phyloP scores from a whole-genome alignment of 345 rosid species.

The Sonneratia caseolaris region DNA sequence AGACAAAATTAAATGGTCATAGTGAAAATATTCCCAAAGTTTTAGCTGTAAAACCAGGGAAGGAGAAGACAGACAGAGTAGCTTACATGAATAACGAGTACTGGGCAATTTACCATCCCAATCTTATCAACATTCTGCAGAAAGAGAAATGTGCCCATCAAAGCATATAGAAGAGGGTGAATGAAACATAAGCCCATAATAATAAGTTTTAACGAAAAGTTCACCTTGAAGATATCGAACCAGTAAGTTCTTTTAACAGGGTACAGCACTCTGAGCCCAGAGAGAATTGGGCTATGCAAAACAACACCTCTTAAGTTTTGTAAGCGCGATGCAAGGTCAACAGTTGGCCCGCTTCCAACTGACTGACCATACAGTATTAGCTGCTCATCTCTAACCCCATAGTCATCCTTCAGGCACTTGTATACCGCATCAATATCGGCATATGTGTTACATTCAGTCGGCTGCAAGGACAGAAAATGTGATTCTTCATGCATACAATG shows the following conservation, averaged over 20 bases:
- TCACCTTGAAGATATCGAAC: constrained; percentile 96
- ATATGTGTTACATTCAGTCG: constrained; percentile 84
- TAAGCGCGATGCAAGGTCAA: constrained; percentile 81
- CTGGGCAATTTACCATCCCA: constrained; percentile 60
- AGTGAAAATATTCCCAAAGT: background rate
- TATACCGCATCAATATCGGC: constrained; percentile 86
- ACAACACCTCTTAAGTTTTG: constrained; percentile 76
- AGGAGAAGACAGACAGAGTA: background rate
- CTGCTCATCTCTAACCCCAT: constrained; percentile 80
- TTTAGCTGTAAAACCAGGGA: background rate
- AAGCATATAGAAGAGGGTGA: background rate
- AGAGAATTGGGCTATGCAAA: constrained; percentile 80
- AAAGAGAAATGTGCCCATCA: background rate
- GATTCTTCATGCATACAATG: background rate
- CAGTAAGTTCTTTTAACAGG: constrained; percentile 88
- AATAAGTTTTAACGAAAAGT: constrained; percentile 4
- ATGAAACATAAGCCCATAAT: constrained; percentile 4
- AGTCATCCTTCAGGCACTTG: constrained; percentile 75
- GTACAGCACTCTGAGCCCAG: constrained; percentile 88
- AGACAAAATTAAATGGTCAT: background rate
- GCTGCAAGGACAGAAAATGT: constrained; percentile 28
- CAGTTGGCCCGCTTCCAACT: constrained; percentile 96
- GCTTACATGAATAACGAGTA: constrained; percentile 86
- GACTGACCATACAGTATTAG: constrained; percentile 91
- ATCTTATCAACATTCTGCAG: constrained; percentile 93